Evolutionary conservation across 179 eudicot species (phyloP), one percentile per base, ranked within the genome.

Genomic region (Pouteria campechiana): DNA sequence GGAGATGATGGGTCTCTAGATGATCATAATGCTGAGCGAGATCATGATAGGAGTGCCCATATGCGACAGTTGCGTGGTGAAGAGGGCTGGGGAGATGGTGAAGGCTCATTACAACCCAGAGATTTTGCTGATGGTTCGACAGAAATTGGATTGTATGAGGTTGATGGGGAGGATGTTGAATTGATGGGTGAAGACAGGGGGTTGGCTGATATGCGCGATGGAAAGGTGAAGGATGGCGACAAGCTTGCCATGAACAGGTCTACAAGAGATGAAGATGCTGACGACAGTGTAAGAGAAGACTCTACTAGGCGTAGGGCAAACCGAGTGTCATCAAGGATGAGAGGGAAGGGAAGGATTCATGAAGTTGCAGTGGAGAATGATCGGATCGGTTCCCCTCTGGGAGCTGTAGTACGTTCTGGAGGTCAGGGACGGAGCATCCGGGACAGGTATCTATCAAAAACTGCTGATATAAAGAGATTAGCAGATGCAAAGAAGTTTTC

Each of bases 391-490:
- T 52, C 46, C 36, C 79, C 96, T 46, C 94, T 85, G 16, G 75
- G 58, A 28, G 72, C 94, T 61, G 94, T 65, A 49, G 73, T 63
- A 55, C 75, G 81, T 59, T 78, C 65, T 41, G 86, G 64, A 32
- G 76, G 64, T n/a, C 75, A 64, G 30, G 67, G 63, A 25, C 73
- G 78, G 23, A 72, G 57, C 44, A 48, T 46, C 31, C 63, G 51
- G 55, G 93, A 81, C 29, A 68, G 72, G 61, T 65, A 60, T 58
- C 12, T 52, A 25, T 32, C 32, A 14, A 74, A 45, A 69, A 64
- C 27, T 64, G 44, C 50, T 11, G 93, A 82, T 43, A 50, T 41
- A 32, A 82, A 63, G 60, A 65, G 63, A 47, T 44, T 39, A 19
- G 25, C 44, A 27, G 94, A 79, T 48, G 46, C 29, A 36, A 64